phyloP scores from a whole-genome alignment of 2,329 filamentous ascomycete genomes.

The Harringtonia aguacate region DNA sequence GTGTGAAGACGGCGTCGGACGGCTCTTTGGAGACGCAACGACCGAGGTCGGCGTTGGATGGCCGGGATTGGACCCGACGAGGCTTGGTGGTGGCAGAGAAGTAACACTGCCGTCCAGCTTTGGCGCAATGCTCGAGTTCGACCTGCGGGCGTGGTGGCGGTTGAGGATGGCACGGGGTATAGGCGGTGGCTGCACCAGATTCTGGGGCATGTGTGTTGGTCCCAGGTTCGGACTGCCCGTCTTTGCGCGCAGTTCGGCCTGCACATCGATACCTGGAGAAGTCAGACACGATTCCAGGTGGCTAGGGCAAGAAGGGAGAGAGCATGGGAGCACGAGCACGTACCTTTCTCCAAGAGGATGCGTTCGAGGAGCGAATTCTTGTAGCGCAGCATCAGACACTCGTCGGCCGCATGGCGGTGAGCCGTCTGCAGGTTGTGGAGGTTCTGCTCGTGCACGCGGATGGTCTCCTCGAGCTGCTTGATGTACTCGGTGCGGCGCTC shows the following conservation, averaged over 20 bases:
- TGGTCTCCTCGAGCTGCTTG: conserved; percentile 95
- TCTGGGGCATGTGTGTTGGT: conserved; percentile 56
- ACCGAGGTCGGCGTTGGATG: conserved; percentile 34
- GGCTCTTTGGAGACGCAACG: conserved; percentile 55
- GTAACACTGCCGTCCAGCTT: conserved; percentile 51
- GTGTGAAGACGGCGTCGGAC: conserved; percentile 76
- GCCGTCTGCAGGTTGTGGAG: conserved; percentile 87
- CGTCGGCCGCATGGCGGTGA: conserved; percentile 87
- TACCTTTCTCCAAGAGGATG: conserved; percentile 92
- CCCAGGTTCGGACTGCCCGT: conserved; percentile 75
- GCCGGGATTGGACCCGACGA: conserved; percentile 15
- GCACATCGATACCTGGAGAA: conserved; percentile 77
- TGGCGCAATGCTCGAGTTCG: conserved; percentile 62
- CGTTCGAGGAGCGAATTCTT: conserved; percentile 95
- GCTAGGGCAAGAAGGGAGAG: neutral
- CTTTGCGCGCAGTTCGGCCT: conserved; percentile 89
- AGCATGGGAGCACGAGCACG: neutral
- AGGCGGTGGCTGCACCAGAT: conserved; percentile 60
- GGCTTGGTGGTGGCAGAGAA: conserved; percentile 30
- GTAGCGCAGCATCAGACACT: conserved; percentile 95
- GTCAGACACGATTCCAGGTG: neutral
- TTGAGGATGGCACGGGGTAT: conserved; percentile 75
- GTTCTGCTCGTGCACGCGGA: conserved; percentile 92
- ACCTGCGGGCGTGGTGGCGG: conserved; percentile 63
- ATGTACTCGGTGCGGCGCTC: conserved; percentile 98